phyloP scores from a whole-genome alignment of 2,329 filamentous ascomycete genomes.

The Tolypocladium album region DNA sequence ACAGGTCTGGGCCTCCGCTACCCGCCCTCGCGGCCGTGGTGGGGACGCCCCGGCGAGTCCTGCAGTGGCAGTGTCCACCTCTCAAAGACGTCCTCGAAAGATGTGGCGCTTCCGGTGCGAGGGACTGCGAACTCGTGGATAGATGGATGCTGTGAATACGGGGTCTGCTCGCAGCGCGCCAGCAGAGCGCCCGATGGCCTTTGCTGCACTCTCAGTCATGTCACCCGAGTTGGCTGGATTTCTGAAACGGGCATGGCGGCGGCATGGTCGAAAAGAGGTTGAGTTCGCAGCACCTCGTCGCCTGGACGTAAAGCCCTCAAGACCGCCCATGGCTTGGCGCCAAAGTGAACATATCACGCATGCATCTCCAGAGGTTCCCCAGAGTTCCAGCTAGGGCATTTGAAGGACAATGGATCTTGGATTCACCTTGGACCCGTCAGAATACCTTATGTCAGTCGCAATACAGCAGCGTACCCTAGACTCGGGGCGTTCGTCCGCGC shows the following conservation, averaged over 20 bases:
- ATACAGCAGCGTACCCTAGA: too few species aligned
- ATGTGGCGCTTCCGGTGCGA: background rate
- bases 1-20: background rate
- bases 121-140: too few species aligned
- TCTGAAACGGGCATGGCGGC: background rate
- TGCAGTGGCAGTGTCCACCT: too few species aligned
- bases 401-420: background rate
- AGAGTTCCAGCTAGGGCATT: background rate
- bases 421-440: background rate
- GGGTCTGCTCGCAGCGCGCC: background rate
- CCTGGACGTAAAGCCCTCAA: background rate
- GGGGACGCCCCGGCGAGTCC: background rate
- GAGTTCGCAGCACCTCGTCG: background rate
- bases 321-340: background rate
- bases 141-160: background rate
- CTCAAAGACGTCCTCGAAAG: background rate
- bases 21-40: background rate
- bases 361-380: background rate
- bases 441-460: too few species aligned
- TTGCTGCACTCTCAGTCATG: too few species aligned
- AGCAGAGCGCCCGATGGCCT: too few species aligned
- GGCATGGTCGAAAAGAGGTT: background rate
- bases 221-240: background rate
- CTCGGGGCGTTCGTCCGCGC: too few species aligned
- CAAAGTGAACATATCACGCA: background rate